These are phyloP conservation scores for Rosa lucieae DNA, from an alignment of 306 rosid species.

Conservation along the genomic window DNA sequence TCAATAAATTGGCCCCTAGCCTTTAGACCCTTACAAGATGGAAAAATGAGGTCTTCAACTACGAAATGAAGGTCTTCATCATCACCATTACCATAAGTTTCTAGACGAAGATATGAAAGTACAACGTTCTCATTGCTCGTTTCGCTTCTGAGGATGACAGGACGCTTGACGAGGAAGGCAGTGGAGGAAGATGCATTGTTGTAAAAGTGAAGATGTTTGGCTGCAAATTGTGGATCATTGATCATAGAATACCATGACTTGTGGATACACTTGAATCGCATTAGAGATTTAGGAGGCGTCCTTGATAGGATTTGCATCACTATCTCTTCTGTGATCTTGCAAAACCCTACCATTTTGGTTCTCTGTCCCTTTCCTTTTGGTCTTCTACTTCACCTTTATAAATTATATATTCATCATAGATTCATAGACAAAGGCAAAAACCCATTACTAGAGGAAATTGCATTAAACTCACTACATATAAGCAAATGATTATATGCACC, in stretches of 20 bases:
- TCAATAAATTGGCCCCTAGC: neutral
- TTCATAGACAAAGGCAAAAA: neutral
- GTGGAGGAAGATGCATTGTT: neutral
- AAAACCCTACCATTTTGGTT: neutral
- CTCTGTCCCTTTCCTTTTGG: no score
- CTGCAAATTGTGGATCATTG: neutral
- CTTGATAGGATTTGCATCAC: neutral
- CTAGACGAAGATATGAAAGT: neutral
- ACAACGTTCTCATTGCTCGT: neutral
- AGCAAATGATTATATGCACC: no score
- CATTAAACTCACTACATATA: no score
- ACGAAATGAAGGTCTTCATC: neutral
- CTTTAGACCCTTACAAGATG: neutral
- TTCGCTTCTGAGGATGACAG: neutral
- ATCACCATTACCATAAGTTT: neutral
- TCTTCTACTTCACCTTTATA: neutral
- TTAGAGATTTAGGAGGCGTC: neutral
- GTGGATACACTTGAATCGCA: neutral
- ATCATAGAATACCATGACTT: neutral
- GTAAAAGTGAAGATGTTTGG: neutral
- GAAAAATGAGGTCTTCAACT: neutral
- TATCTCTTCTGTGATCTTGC: neutral
- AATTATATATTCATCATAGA: no score
- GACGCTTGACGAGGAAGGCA: neutral
- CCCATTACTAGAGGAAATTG: no score